These are phyloP conservation scores for Cephalotrichum gorgonifer DNA, from an alignment of 2,329 filamentous ascomycete genomes.

Conservation along the genomic window DNA sequence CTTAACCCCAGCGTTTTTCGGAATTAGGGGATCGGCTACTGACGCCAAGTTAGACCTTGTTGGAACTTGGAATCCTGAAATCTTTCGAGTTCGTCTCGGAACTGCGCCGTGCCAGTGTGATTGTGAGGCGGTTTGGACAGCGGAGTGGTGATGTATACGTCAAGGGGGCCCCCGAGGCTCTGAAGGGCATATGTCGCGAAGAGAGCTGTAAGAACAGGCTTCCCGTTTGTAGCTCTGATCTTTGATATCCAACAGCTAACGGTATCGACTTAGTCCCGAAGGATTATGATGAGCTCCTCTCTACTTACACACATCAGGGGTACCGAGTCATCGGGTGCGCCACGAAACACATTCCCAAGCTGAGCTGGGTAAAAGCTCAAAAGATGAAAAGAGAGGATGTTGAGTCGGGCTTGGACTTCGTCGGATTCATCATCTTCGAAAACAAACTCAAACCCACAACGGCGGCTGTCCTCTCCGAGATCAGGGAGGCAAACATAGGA, in stretches of 20 bases:
- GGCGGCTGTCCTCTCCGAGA: conserved; percentile 67
- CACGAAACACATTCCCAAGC: conserved; percentile 73
- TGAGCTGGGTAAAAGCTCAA: conserved; percentile 90
- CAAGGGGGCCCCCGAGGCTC: conserved; percentile 92
- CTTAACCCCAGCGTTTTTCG: neutral
- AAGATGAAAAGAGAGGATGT: conserved; percentile 84
- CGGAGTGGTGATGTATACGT: conserved; percentile 82
- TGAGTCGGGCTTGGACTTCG: conserved; percentile 74
- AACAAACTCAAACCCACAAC: conserved; percentile 94
- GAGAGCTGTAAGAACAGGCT: conserved; percentile 57
- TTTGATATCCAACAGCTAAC: neutral
- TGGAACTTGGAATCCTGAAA: conserved; percentile 85
- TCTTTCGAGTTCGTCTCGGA: conserved; percentile 94
- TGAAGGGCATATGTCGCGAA: conserved; percentile 81
- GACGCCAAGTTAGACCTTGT: conserved; percentile 29
- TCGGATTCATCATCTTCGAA: conserved; percentile 96
- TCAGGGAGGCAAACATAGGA: conserved; percentile 73
- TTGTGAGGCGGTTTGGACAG: conserved; percentile 80
- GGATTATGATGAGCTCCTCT: conserved; percentile 83
- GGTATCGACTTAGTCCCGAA: conserved; percentile 47
- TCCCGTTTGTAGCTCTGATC: neutral
- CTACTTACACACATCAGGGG: conserved; percentile 87
- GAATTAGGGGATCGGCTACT: neutral
- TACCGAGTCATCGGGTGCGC: conserved; percentile 96
- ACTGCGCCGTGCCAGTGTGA: conserved; percentile 80